A percentile compares a stretch with the other conserved stretches of the same genome.
These are phyloP conservation scores for Kodamaea derodonti DNA, from an alignment of 1,139 yeast species.

Conservation along the genomic window DNA sequence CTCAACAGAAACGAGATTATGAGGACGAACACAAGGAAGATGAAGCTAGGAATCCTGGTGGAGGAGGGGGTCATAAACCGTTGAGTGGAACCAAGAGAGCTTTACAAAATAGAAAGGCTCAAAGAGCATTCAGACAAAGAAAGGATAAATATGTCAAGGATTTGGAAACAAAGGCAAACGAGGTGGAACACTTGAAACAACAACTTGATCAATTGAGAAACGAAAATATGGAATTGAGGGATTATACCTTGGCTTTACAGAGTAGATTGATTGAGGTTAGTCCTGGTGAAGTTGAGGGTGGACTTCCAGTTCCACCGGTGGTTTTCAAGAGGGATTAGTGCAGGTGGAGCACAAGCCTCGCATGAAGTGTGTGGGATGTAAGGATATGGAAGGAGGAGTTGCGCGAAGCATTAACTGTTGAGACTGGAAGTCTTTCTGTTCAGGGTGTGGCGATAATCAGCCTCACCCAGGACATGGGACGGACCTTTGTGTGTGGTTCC, in stretches of 20 bases:
- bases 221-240: conserved; percentile 70
- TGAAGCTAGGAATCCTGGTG: conserved; percentile 3
- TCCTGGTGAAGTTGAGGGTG: conserved; percentile 7
- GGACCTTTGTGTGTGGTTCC: no score
- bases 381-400: no score
- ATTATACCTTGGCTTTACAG: conserved; percentile 68
- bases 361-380: no score
- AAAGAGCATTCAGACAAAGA: conserved; percentile 79
- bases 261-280: conserved; percentile 53
- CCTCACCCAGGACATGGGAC: no score
- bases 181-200: conserved; percentile 55
- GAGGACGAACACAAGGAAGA: conserved; percentile 9
- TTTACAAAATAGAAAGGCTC: conserved; percentile 85
- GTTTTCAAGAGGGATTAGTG: conserved; percentile 9
- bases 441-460: no score
- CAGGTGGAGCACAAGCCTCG: no score
- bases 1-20: conserved; percentile 12
- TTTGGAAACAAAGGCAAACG: conserved; percentile 65
- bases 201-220: conserved; percentile 60
- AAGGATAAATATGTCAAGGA: conserved; percentile 76
- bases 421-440: no score
- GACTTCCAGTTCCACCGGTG: conserved; percentile 38
- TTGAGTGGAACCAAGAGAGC: conserved; percentile 62
- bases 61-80: conserved; percentile 7
- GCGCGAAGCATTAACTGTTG: no score